Conservation (phyloP, 305 asterid genomes). For the Caryopteris hybrid region DNA sequence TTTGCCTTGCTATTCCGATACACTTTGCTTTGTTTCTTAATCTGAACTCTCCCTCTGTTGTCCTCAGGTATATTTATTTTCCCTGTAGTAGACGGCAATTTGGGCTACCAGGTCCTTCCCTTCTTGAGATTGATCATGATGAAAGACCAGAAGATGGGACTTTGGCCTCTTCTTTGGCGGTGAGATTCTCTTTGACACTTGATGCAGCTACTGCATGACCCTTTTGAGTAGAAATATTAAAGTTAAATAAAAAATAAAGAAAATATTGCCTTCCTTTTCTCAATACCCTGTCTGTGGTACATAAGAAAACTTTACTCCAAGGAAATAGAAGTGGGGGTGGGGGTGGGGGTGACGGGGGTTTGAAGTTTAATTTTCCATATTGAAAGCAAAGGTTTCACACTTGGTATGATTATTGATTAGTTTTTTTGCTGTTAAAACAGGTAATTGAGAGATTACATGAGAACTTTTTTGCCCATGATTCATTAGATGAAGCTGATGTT, state of each 20-base stretch:
- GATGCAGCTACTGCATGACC: not conserved
- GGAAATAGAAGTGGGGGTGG: not conserved
- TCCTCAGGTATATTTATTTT: constrained; percentile 79
- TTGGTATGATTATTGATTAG: constrained; percentile 14
- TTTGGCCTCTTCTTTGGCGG: constrained; percentile 81
- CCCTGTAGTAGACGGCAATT: constrained; percentile 96
- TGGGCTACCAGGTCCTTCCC: constrained; percentile 93
- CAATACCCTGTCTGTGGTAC: not conserved
- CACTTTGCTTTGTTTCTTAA: not conserved
- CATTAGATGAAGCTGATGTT: constrained; percentile 87
- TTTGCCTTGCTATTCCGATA: not conserved
- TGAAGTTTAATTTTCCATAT: not conserved
- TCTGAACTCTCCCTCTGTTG: constrained; percentile 7
- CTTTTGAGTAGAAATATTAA: not conserved
- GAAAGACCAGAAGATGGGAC: constrained; percentile 98
- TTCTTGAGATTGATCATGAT: constrained; percentile 94
- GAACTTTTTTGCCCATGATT: constrained; percentile 54
- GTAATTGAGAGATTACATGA: constrained; percentile 83
- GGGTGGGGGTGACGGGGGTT: not conserved
- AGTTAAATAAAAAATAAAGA: not conserved
- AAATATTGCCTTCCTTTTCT: not conserved
- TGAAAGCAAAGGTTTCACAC: not conserved
- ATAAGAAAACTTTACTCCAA: too few relatives aligned
- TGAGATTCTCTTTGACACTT: constrained; percentile 35
- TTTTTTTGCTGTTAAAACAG: constrained; percentile 35